A percentile compares a stretch with the other conserved stretches of the same genome.
Conservation (phyloP, 2,329 filamentous ascomycete species). For the Plenodomus lindquistii region DNA sequence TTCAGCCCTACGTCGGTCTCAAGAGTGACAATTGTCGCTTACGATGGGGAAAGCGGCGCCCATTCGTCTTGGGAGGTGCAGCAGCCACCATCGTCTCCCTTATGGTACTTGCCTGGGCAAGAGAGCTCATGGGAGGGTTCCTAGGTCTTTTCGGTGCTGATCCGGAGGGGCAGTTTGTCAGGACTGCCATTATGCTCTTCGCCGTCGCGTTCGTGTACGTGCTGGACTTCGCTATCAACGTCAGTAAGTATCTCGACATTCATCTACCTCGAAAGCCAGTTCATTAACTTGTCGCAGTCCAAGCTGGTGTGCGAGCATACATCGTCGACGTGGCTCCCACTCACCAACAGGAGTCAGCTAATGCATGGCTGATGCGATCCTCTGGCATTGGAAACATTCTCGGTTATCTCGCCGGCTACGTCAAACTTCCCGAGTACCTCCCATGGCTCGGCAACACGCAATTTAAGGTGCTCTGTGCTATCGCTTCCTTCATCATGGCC, state of each 20-base stretch:
- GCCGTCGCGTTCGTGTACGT: conserved; percentile 88
- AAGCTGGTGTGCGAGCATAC: conserved; percentile 88
- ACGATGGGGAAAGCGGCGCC: conserved; percentile 55
- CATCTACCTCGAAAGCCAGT: neutral
- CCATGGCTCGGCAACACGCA: conserved; percentile 85
- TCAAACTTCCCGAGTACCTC: conserved; percentile 73
- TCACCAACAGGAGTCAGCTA: conserved; percentile 91
- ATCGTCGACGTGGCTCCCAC: conserved; percentile 91
- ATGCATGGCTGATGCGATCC: conserved; percentile 89
- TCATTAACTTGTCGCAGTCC: conserved; percentile 57
- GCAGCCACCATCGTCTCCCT: conserved; percentile 55
- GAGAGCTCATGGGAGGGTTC: conserved; percentile 64
- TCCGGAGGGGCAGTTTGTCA: conserved; percentile 65
- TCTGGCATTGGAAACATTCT: conserved; percentile 88
- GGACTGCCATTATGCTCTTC: conserved; percentile 69
- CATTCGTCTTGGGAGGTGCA: conserved; percentile 57
- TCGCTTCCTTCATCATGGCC: conserved; percentile 75
- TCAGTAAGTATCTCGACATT: conserved; percentile 57
- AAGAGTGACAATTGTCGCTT: conserved; percentile 56
- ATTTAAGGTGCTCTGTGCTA: conserved; percentile 88
- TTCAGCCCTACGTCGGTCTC: conserved; percentile 59
- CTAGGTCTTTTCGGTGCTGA: conserved; percentile 72
- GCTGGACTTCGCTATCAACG: conserved; percentile 94
- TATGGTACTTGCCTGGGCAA: conserved; percentile 55
- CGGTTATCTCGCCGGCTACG: conserved; percentile 85